phyloP scores from a whole-genome alignment of 2,329 filamentous ascomycete species.

The Nemania sp. region DNA sequence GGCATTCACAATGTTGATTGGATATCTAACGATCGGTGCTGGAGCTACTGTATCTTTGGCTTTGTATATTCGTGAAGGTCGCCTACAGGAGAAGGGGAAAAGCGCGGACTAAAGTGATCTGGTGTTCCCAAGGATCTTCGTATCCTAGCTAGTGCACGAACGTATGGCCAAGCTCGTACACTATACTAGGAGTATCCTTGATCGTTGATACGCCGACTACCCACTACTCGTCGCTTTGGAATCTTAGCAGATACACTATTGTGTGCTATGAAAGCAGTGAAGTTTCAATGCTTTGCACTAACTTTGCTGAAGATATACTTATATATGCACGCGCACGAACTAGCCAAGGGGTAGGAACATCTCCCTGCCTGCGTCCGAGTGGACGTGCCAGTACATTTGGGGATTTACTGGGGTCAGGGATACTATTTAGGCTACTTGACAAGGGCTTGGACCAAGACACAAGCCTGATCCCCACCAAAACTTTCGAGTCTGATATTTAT shows the following conservation, averaged over 20 bases:
- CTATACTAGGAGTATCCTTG: background rate
- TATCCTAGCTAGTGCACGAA: slow-evolving; percentile 6
- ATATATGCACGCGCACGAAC: slow-evolving; percentile 19
- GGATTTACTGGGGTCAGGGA: too few species aligned
- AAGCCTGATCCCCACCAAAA: too few species aligned
- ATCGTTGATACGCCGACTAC: background rate
- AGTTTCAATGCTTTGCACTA: background rate
- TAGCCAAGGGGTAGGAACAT: slow-evolving; percentile 4
- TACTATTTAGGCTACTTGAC: too few species aligned
- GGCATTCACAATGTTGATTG: slow-evolving; percentile 17
- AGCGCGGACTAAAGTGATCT: slow-evolving; percentile 9
- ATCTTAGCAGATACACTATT: too few species aligned
- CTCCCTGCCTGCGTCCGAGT: background rate
- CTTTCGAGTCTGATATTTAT: too few species aligned
- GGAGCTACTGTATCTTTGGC: slow-evolving; percentile 33
- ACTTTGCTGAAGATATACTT: slow-evolving; percentile 14
- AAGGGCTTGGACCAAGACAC: too few species aligned
- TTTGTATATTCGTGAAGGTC: slow-evolving; percentile 28
- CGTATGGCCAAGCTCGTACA: slow-evolving; percentile 1
- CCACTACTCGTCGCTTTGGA: background rate
- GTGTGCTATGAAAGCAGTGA: background rate
- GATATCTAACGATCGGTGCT: slow-evolving; percentile 28
- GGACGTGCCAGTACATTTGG: too few species aligned
- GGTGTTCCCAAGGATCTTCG: background rate
- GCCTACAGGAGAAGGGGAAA: slow-evolving; percentile 24